Evolutionary conservation across 352 stramenopile genomes (phyloP).

Genomic region (Phytophthora kernoviae): DNA sequence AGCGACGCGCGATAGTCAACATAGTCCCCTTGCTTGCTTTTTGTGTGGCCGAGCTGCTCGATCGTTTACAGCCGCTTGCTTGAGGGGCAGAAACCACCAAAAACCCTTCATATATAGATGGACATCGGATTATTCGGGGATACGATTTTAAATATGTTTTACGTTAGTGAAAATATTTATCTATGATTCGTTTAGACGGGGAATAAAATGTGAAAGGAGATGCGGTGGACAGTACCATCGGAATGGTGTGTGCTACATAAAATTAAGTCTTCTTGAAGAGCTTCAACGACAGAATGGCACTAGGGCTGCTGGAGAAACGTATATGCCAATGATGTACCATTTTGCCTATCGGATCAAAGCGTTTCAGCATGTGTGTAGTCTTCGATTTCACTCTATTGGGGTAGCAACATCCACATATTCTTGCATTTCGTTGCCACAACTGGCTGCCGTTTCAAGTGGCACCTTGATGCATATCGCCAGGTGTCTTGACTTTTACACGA

Average conservation of each 20-base stretch:
- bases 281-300: too few species aligned
- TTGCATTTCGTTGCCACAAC: too few species aligned
- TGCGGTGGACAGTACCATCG: constrained; percentile 2
- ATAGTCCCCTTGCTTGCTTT: constrained; percentile 23
- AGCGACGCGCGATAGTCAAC: constrained; percentile 47
- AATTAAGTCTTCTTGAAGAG: not conserved
- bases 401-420: too few species aligned
- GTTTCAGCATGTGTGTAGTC: too few species aligned
- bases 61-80: constrained; percentile 32
- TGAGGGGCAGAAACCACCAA: constrained; percentile 25
- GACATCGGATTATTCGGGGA: not conserved
- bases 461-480: too few species aligned
- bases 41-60: constrained; percentile 1
- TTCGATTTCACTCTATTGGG: too few species aligned
- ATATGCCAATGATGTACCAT: too few species aligned
- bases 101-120: constrained; percentile 10
- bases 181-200: not conserved
- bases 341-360: too few species aligned
- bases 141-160: not conserved
- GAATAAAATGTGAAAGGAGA: constrained; percentile 6
- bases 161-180: not conserved
- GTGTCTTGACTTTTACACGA: too few species aligned
- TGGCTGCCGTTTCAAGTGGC: too few species aligned
- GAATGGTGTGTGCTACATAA: constrained; percentile 4
- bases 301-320: too few species aligned